A percentile compares a stretch with the other conserved stretches of the same genome.
Conservation (phyloP, 176 grass and related monocot genomes). For the Triticum timopheevii region DNA sequence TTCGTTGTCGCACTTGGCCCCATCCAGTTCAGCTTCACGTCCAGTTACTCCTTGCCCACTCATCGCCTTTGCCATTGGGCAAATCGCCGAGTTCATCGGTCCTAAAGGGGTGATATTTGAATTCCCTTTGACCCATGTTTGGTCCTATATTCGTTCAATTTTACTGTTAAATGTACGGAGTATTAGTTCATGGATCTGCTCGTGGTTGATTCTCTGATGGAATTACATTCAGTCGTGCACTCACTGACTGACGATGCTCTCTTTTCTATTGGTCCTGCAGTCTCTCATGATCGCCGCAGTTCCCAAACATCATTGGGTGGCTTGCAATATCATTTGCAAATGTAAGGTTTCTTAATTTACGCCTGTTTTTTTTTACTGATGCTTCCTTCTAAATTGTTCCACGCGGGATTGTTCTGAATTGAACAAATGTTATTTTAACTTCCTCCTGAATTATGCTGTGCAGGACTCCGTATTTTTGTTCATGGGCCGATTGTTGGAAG, state of each 20-base stretch:
- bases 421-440: background rate
- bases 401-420: no score
- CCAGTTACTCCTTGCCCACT: no score
- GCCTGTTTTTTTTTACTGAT: background rate
- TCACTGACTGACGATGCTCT: conserved; percentile 1
- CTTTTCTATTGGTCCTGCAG: conserved; percentile 32
- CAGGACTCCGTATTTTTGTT: conserved; percentile 94
- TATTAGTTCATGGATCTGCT: background rate
- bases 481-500: conserved; percentile 92
- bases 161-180: no score
- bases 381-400: no score
- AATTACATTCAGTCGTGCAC: background rate
- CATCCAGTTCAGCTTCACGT: no score
- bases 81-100: no score
- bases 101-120: no score
- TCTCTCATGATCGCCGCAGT: conserved; percentile 91
- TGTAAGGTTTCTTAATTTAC: conserved; percentile 35
- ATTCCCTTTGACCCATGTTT: no score
- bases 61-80: no score
- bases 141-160: no score
- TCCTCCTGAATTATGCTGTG: conserved; percentile 13
- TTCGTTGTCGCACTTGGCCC: no score
- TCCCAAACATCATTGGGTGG: conserved; percentile 95
- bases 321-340: conserved; percentile 86
- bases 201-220: background rate